These are phyloP conservation scores for Melampsora americana DNA, from an alignment of 1,284 basidiomycete genomes.

Conservation along the genomic window DNA sequence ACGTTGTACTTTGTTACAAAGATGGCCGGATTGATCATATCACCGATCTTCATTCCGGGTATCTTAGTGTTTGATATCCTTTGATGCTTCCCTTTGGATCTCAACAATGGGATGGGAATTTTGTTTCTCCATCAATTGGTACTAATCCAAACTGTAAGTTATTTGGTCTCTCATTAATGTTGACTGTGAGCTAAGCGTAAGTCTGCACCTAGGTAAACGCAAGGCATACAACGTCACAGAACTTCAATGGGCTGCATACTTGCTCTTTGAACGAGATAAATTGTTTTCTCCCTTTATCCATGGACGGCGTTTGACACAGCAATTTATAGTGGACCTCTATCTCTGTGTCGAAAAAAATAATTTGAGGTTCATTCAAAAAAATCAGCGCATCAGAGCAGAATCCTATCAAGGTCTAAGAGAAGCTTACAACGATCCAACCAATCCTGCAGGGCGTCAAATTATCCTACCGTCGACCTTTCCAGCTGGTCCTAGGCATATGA, in stretches of 20 bases:
- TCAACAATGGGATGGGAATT: not conserved
- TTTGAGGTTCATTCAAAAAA: not conserved
- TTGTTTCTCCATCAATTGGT: too few relatives aligned
- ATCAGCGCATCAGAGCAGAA: not conserved
- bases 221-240: not conserved
- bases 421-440: slow-evolving; percentile 3
- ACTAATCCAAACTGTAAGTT: not conserved
- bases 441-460: slow-evolving; percentile 46
- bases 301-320: not conserved
- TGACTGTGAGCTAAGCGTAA: too few relatives aligned
- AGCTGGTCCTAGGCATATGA: slow-evolving; percentile 53
- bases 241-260: not conserved
- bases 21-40: not conserved
- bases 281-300: not conserved
- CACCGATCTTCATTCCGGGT: not conserved
- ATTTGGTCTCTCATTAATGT: not conserved
- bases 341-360: not conserved
- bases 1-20: too few relatives aligned
- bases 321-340: not conserved
- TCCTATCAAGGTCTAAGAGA: not conserved
- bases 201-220: not conserved
- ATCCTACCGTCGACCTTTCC: slow-evolving; percentile 55
- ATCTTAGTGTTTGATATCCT: not conserved
- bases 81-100: slow-evolving; percentile 13
- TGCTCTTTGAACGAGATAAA: not conserved